Base-by-base conservation (phyloP, 2,329 filamentous ascomycete genomes). In the Truncatella angustata region DNA sequence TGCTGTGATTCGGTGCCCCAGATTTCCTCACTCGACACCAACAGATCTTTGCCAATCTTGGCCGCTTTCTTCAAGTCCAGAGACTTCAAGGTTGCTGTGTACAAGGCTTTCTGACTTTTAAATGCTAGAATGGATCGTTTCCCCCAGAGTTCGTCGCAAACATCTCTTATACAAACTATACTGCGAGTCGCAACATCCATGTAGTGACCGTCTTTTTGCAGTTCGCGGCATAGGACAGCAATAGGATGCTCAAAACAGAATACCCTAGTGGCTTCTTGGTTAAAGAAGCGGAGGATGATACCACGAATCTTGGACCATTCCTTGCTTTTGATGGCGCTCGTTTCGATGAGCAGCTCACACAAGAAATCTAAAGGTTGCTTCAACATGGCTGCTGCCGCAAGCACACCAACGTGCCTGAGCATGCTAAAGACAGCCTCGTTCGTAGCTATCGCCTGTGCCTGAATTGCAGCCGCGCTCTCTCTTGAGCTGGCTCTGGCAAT, bases 161-260 rank as follows among this genome's bases (percentile, higher is more conserved):
- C 14, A 14, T 39, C 45, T 14, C 14, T 10, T 12, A 49, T 49
- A 34, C 45, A 49, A n/a, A 24, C 45, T 10, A 49, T 12, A 16
- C 30, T 18, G 7, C 20, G 11, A 21, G n/a, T 16, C 10, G 45
- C 24, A 5, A 49, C 34, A 2, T 24, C 45, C 10, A 20, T 14
- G 16, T 11, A 16, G 14, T 49, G 20, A 9, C 11, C 21, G 16
- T 36, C 21, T 16, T 16, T 37, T n/a, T 36, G 45, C 45, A 49
- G 23, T 28, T 49, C 45, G 45, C 45, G 45, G 21, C 45, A 49
- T 12, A 49, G 24, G 12, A 49, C 21, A n/a, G 45, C 45, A n/a
- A 49, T 37, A 9, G 45, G 45, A 16, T 49, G 45, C 20, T 21
- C 21, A 7, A 20, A 12, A 5, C 24, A 16, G 14, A 49, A 49